Percentiles rank a stretch among this genome's conserved stretches.
phyloP scores from a whole-genome alignment of 129 eudicot species.

The Apium graveolens region DNA sequence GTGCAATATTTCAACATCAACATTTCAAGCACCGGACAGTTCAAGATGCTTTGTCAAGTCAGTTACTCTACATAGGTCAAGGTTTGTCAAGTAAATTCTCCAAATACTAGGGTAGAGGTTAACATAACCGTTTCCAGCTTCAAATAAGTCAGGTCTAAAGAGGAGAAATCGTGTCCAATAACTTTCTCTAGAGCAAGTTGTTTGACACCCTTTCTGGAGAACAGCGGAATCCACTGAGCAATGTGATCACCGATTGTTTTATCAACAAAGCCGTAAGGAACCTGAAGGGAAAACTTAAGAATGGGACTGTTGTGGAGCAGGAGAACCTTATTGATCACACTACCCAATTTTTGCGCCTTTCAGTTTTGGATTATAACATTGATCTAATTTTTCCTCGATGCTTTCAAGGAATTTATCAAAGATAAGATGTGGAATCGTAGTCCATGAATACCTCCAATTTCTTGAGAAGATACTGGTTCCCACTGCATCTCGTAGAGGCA shows the following conservation, averaged over 20 bases:
- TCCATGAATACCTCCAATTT: not conserved
- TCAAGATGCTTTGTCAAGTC: not conserved
- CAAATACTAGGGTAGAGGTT: too few species aligned
- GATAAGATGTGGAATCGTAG: not conserved
- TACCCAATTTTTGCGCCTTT: too few species aligned
- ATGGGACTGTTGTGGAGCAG: constrained; percentile 1
- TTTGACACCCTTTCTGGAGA: too few species aligned
- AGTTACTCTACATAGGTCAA: not conserved
- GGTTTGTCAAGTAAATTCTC: not conserved
- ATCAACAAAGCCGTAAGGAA: too few species aligned
- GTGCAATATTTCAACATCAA: not conserved
- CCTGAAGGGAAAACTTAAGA: not conserved
- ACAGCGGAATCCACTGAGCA: too few species aligned
- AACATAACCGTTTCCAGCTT: not conserved
- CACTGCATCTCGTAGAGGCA: not conserved
- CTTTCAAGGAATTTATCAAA: not conserved
- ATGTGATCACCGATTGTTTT: not conserved
- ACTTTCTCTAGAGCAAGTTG: too few species aligned
- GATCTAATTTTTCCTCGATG: rapidly evolving
- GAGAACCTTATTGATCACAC: not conserved
- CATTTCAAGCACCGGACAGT: not conserved
- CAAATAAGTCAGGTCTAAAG: not conserved
- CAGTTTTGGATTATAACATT: too few species aligned
- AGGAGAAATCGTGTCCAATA: not conserved
- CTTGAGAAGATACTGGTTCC: not conserved